Base-by-base conservation (phyloP, 768 basidiomycete species). In the Thelephora ganbajun region DNA sequence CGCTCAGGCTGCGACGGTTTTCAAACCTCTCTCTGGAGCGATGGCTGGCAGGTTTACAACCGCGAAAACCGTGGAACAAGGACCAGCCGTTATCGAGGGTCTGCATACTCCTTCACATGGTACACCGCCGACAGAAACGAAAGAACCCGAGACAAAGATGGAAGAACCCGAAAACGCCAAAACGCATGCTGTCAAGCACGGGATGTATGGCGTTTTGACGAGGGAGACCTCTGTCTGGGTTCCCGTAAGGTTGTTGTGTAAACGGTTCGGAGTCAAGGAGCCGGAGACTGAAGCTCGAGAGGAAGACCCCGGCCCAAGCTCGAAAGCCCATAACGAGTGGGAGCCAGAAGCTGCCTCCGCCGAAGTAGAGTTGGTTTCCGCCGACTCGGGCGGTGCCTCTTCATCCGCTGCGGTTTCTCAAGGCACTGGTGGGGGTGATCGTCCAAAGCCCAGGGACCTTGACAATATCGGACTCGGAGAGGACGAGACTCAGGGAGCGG, bases 11-110 rank as follows among this genome's bases (percentile, higher is more conserved):
- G 94, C 94, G 0, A 65, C 73, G 20, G 76, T 98, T 23, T 98
- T 97, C 68, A 90, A 90, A 56, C 96, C 96, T 0, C 77, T 93
- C 54, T 76, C 80, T 0, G 88, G 84, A 2, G 88, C 89, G 13
- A 97, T 98, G 88, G 90, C 91, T 0, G 83, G 80, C 18, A 75
- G 94, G n/a, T 98, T 98, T 63, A 90, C 85, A 5, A 83, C 77
- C 48, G 87, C 88, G 0, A 74, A 75, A 0, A 70, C 80, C 12
- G 64, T 87, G n/a, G 87, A 89, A 22, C 59, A 63, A 4, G 82
- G 74, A 0, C 75, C 81, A 4, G 71, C 75, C 48, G 60, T 77
- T 11, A 57, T 76, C 26, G 83, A 81, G 59, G 88, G 88, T 1
- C 59, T 90, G 44, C 76, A 85, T 54, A 74, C 70, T 35, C 82